Evolutionary conservation across 257 asterid genomes (phyloP), one percentile per base, ranked within the genome.

Genomic region (Fraxinus pennsylvanica): DNA sequence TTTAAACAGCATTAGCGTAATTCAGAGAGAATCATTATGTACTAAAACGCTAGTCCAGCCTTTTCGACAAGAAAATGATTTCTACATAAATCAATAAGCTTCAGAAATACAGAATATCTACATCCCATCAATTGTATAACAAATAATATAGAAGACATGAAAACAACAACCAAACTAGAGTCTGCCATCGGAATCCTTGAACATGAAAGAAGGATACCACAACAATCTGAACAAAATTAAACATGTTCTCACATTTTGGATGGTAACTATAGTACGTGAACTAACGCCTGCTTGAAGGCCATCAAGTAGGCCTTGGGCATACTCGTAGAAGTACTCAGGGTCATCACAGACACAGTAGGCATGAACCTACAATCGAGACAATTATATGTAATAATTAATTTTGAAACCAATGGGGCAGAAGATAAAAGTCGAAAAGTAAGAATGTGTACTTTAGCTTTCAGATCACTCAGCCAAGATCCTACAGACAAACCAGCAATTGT

Each of bases 321-420:
- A 93, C 15, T 91, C 92, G 68, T 90, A 93, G 84, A 93, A 93
- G 88, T 95, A 95, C 50, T 91, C 89, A 4, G 98, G 99, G 82
- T 93, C 97, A 78, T 95, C 98, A 80, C 98, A 93, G 68, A 95
- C 99, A 76, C 94, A 78, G 80, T 84, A 91, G 10, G 99, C 98
- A 81, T 81, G 88, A 75, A 95, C 93, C 99, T 95, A 81, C 71
- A 82, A 68, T 29, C 33, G 38, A 19, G 22, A 45, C 68, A 71
- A 78, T 74, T 17, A 77, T 75, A 75, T 70, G 59, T 22, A 30
- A 47, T 29, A 50, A 75, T 22, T 5, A 4, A 21, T 73, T 68
- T 77, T 41, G 30, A 47, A 70, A 68, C 57, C 59, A 63, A 79
- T 29, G 65, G 41, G 45, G 15, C 9, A 5, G 41, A 3, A 32